These are phyloP conservation scores for Carpinus viminea DNA, from an alignment of 306 rosid genomes.

Conservation along the genomic window DNA sequence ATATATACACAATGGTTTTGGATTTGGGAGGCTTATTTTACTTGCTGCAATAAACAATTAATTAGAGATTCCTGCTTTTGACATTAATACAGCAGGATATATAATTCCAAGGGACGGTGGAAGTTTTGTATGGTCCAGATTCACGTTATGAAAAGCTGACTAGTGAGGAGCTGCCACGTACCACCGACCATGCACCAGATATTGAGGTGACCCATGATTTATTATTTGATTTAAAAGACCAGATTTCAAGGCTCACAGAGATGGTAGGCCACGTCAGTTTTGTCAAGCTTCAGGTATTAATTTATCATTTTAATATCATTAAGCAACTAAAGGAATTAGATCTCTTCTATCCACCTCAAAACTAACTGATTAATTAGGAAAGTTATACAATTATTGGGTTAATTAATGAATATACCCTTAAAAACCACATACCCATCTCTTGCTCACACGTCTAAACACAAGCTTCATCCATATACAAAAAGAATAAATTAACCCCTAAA, in stretches of 20 bases:
- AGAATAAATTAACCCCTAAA: neutral
- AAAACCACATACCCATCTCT: too few species aligned
- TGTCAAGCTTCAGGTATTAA: neutral
- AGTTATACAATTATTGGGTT: too few species aligned
- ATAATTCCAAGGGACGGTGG: conserved; percentile 30
- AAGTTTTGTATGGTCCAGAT: conserved; percentile 30
- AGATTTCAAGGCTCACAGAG: neutral
- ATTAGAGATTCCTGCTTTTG: conserved; percentile 26
- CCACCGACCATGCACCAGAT: conserved; percentile 45
- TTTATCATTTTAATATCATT: neutral
- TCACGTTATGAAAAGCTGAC: neutral
- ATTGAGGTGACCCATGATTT: conserved; percentile 6
- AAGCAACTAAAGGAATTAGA: neutral
- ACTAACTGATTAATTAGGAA: too few species aligned
- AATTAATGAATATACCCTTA: too few species aligned
- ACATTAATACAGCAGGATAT: conserved; percentile 3
- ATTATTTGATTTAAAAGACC: neutral
- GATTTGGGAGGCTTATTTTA: neutral
- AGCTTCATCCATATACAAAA: too few species aligned
- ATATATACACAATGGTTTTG: conserved; percentile 24
- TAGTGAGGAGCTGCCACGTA: conserved; percentile 39
- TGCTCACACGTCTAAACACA: too few species aligned
- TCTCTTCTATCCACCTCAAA: too few species aligned
- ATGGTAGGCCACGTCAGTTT: conserved; percentile 15
- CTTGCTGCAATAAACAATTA: neutral